A percentile compares a stretch with the other conserved stretches of the same genome.
phyloP scores from a whole-genome alignment of 148 eudicot species.

The Silene latifolia region DNA sequence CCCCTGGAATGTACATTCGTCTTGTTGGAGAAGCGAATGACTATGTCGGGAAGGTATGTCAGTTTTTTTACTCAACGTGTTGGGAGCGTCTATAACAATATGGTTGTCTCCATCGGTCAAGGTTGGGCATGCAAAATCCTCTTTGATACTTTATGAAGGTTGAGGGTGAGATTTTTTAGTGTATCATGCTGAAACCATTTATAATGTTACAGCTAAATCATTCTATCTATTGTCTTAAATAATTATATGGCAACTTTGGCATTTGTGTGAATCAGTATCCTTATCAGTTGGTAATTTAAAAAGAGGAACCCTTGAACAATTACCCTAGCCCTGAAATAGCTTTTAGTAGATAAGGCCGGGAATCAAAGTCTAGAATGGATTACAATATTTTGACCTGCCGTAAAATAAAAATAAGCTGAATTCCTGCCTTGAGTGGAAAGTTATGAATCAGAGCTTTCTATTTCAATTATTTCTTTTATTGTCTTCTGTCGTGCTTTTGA shows the following conservation, averaged over 20 bases:
- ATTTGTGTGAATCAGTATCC: background rate
- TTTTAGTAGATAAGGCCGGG: background rate
- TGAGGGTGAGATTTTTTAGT: background rate
- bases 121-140: background rate
- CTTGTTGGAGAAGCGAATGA: slow-evolving; percentile 98
- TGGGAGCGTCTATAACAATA: slow-evolving; percentile 2
- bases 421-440: background rate
- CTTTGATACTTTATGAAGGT: background rate
- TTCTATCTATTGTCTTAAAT: background rate
- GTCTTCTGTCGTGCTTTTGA: background rate
- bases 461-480: background rate
- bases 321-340: background rate
- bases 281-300: background rate
- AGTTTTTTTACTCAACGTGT: slow-evolving; percentile 11
- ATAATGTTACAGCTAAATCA: background rate
- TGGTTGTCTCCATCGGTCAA: background rate
- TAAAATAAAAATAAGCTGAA: background rate
- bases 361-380: background rate
- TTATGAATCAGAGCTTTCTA: background rate
- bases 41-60: slow-evolving; percentile 87
- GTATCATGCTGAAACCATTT: background rate
- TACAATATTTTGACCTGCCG: background rate
- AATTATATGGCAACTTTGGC: background rate
- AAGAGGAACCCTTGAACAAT: background rate
- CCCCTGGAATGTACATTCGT: slow-evolving; percentile 96